Percentiles rank a stretch among this genome's conserved stretches.
Evolutionary conservation across 805 yeast species (phyloP).

Genomic region (Metschnikowia cerradonensis): DNA sequence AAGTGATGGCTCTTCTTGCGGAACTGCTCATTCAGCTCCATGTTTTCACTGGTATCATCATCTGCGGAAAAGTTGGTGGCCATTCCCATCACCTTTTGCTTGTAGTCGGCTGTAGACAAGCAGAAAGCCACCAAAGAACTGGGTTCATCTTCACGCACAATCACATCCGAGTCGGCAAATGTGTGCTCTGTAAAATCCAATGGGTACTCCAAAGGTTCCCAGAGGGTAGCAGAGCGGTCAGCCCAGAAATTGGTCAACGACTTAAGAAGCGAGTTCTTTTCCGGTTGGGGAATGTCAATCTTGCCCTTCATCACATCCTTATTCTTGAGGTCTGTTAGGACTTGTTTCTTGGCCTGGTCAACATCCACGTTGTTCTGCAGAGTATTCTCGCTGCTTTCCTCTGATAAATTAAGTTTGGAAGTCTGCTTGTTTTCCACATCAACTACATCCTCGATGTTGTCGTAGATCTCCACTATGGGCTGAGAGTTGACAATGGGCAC

Average conservation of each 20-base stretch:
- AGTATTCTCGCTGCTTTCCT: neutral
- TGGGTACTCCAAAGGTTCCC: conserved; percentile 91
- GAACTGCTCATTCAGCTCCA: conserved; percentile 25
- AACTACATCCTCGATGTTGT: conserved; percentile 85
- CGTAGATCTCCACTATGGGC: conserved; percentile 89
- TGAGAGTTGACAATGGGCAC: conserved; percentile 67
- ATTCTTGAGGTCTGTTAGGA: neutral
- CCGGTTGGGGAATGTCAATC: conserved; percentile 44
- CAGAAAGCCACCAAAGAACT: conserved; percentile 92
- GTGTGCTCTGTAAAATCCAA: conserved; percentile 78
- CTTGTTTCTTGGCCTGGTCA: neutral
- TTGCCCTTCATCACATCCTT: conserved; percentile 8
- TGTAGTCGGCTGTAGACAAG: conserved; percentile 78
- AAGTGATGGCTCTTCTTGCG: conserved; percentile 35
- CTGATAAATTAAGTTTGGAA: neutral
- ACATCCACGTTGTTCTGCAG: neutral
- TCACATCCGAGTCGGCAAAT: conserved; percentile 88
- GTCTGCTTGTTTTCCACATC: conserved; percentile 34
- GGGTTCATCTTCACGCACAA: conserved; percentile 95
- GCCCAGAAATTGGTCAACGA: conserved; percentile 94
- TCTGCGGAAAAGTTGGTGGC: conserved; percentile 14
- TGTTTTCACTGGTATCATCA: conserved; percentile 17
- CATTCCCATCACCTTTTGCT: conserved; percentile 51
- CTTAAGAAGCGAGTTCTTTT: conserved; percentile 73
- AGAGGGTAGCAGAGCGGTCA: conserved; percentile 88